Conservation (phyloP, 108 stramenopile genomes). For the Nannochloropsis granulata region DNA sequence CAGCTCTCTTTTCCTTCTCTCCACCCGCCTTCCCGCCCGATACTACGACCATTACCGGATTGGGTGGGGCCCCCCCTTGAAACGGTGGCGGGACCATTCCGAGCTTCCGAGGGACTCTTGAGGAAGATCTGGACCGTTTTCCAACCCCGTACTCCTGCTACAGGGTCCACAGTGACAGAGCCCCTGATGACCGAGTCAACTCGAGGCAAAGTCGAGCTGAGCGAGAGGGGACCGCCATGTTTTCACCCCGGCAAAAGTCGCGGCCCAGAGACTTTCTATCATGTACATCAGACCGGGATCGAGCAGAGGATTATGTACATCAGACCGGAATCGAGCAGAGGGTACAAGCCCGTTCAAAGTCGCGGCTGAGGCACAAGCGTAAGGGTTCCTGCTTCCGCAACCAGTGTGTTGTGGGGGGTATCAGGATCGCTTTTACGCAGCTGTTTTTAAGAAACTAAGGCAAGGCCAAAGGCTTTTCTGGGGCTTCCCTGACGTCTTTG, state of each 20-base stretch:
- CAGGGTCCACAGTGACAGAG: background rate
- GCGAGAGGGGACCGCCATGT: background rate
- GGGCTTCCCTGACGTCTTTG: background rate
- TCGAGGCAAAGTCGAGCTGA: background rate
- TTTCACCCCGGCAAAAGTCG: background rate
- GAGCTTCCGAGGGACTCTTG: no score
- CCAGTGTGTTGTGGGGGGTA: background rate
- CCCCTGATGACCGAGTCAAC: background rate
- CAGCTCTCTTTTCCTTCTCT: no score
- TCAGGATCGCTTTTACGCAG: background rate
- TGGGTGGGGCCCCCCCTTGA: no score
- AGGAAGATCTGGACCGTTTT: no score
- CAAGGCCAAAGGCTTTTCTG: background rate
- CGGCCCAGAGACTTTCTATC: no score
- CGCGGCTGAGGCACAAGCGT: background rate
- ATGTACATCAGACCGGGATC: background rate
- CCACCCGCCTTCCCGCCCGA: no score
- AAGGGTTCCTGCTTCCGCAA: background rate
- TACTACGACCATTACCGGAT: no score
- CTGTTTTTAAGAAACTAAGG: background rate
- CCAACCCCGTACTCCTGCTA: background rate
- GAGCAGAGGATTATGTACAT: background rate
- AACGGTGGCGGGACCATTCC: no score
- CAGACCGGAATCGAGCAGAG: background rate
- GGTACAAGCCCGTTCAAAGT: background rate